These are phyloP conservation scores for Phytophthora cryptogea DNA, from an alignment of 352 stramenopile species.

Conservation along the genomic window DNA sequence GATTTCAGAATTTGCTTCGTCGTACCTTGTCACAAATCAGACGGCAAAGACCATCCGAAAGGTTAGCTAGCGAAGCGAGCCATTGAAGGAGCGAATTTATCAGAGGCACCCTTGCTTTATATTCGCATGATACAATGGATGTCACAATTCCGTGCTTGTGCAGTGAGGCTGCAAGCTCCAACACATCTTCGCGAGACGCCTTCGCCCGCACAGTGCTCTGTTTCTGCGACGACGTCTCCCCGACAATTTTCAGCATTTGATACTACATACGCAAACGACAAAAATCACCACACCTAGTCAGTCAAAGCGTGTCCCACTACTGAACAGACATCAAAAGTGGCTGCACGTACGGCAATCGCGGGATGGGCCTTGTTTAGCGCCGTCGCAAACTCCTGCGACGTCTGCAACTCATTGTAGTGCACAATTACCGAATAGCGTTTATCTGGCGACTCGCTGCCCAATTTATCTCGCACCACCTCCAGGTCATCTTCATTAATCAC, in stretches of 20 bases:
- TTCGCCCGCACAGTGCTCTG: conserved; percentile 73
- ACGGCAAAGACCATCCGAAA: conserved; percentile 80
- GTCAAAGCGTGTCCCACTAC: not conserved
- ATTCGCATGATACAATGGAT: conserved; percentile 82
- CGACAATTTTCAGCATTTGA: conserved; percentile 83
- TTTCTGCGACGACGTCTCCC: conserved; percentile 75
- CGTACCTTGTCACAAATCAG: conserved; percentile 84
- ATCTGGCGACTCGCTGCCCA: conserved; percentile 55
- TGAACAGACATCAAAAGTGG: not conserved
- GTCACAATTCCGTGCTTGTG: conserved; percentile 72
- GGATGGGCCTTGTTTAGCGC: conserved; percentile 73
- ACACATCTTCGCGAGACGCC: conserved; percentile 66
- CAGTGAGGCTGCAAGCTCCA: conserved; percentile 73
- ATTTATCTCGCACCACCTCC: conserved; percentile 49
- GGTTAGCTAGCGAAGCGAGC: conserved; percentile 78
- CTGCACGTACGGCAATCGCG: conserved; percentile 57
- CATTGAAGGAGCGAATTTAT: conserved; percentile 80
- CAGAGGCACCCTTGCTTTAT: conserved; percentile 67
- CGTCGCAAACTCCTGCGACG: conserved; percentile 81
- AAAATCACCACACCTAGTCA: conserved; percentile 10
- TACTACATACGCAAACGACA: conserved; percentile 44
- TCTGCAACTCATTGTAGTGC: conserved; percentile 94
- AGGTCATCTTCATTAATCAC: conserved; percentile 59
- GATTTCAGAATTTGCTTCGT: not conserved
- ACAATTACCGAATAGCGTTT: conserved; percentile 90